These are phyloP conservation scores for Coemansia asiatica DNA, from an alignment of 192 early-diverging fungal species.

Conservation along the genomic window DNA sequence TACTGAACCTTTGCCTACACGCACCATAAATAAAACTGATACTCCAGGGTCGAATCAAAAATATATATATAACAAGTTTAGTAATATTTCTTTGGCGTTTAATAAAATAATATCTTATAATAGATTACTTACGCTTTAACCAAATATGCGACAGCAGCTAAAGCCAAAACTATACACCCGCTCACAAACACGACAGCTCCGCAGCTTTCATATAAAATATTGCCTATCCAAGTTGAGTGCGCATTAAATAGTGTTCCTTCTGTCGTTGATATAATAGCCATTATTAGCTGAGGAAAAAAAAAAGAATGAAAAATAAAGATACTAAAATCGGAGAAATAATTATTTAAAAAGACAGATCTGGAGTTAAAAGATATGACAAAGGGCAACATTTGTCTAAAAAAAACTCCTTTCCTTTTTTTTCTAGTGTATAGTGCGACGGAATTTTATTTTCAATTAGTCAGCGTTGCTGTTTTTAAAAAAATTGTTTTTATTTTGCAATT, in stretches of 20 bases:
- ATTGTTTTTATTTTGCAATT: not conserved
- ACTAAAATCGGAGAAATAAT: not conserved
- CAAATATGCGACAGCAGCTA: not conserved
- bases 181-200: not conserved
- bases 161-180: not conserved
- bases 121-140: not conserved
- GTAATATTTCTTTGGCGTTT: constrained; percentile 2
- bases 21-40: too few species aligned
- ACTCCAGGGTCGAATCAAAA: too few species aligned
- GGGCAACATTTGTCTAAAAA: not conserved
- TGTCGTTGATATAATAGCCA: not conserved
- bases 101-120: not conserved
- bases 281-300: not conserved
- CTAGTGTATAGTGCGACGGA: not conserved
- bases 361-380: not conserved
- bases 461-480: not conserved
- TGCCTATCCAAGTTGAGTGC: not conserved
- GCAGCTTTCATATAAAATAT: not conserved
- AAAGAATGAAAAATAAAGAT: not conserved
- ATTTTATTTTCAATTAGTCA: not conserved
- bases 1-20: too few species aligned
- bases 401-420: not conserved
- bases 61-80: not conserved
- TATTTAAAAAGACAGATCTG: not conserved
- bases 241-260: not conserved